These are phyloP conservation scores for Pueraria montana DNA, from an alignment of 306 rosid genomes.

Conservation along the genomic window DNA sequence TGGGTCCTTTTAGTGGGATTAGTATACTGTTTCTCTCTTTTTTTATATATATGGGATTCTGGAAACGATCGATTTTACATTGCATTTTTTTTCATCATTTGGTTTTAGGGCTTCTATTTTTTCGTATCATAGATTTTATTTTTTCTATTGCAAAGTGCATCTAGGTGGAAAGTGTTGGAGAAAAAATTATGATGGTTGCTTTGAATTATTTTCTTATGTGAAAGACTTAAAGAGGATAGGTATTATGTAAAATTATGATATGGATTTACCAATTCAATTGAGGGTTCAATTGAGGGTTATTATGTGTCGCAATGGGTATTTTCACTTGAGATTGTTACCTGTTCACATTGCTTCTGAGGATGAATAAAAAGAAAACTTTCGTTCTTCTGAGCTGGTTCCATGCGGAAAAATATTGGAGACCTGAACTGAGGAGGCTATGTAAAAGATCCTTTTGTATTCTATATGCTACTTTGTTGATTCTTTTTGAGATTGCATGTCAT, in stretches of 20 bases:
- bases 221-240: background rate
- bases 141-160: background rate
- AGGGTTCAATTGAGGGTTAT: background rate
- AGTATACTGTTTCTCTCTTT: background rate
- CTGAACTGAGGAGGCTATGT: constrained; percentile 87
- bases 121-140: background rate
- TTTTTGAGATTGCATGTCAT: background rate
- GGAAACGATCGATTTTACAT: background rate
- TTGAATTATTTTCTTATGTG: background rate
- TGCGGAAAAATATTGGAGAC: constrained; percentile 81
- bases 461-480: background rate
- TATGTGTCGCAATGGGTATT: background rate
- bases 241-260: too few relatives aligned
- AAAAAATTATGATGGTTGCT: background rate
- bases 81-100: background rate
- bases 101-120: background rate
- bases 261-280: background rate
- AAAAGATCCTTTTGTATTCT: background rate
- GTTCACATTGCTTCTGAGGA: constrained; percentile 56
- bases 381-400: constrained; percentile 65
- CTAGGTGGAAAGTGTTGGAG: background rate
- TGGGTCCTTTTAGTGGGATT: background rate
- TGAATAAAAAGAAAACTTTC: constrained; percentile 57
- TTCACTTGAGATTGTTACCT: background rate
- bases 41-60: background rate